Evolutionary conservation across 2,329 filamentous ascomycete genomes (phyloP).

Genomic region (Diaporthe humulicola): DNA sequence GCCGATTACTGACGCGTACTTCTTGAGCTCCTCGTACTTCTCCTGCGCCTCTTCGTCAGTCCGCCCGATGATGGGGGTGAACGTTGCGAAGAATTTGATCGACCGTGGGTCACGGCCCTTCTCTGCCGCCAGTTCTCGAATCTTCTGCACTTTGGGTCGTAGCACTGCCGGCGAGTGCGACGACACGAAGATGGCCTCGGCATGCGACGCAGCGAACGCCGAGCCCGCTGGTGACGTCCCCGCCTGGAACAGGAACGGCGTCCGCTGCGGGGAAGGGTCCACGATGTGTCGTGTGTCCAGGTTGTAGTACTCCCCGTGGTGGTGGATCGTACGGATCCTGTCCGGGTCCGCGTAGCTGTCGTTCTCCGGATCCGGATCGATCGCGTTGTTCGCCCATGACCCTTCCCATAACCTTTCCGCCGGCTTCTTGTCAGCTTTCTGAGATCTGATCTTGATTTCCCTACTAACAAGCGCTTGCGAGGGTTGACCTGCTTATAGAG

Average conservation of each 20-base stretch:
- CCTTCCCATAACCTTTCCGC: constrained; percentile 58
- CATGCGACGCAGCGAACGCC: constrained; percentile 64
- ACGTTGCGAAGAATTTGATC: constrained; percentile 62
- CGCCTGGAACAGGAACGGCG: constrained; percentile 66
- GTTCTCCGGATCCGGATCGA: constrained; percentile 58
- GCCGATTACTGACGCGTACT: constrained; percentile 61
- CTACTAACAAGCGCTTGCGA: no score
- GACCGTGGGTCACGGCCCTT: constrained; percentile 63
- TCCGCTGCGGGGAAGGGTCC: constrained; percentile 63
- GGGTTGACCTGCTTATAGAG: constrained; percentile 61
- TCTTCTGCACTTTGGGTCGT: constrained; percentile 60
- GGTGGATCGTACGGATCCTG: constrained; percentile 65
- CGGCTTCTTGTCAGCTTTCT: background rate
- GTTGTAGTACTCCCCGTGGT: constrained; percentile 62
- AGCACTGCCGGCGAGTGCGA: constrained; percentile 61
- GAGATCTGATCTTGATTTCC: no score
- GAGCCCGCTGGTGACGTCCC: constrained; percentile 67
- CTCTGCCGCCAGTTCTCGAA: constrained; percentile 59
- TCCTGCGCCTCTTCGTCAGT: constrained; percentile 60
- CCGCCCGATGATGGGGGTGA: constrained; percentile 57
- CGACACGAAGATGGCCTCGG: constrained; percentile 68
- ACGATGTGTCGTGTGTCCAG: constrained; percentile 54
- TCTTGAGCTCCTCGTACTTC: constrained; percentile 60
- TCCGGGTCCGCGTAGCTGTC: constrained; percentile 65
- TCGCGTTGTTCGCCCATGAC: constrained; percentile 61